Percentiles rank a stretch among this genome's conserved stretches.
These are phyloP conservation scores for Pythium brachiatum DNA, from an alignment of 352 stramenopile species.

Conservation along the genomic window DNA sequence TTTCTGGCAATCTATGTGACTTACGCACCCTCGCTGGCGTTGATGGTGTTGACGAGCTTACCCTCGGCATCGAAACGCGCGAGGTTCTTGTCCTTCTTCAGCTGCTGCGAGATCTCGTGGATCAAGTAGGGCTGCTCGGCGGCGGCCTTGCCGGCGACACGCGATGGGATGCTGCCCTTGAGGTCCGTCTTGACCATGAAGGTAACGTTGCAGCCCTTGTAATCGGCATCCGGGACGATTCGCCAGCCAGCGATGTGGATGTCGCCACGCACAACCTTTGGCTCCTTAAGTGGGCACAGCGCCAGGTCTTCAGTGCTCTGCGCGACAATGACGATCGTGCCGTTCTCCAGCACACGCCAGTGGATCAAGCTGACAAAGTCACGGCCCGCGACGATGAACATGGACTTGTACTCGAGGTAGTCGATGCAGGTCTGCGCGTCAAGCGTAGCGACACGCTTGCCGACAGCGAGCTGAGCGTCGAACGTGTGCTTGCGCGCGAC, in stretches of 20 bases:
- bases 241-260: slow-evolving; percentile 63
- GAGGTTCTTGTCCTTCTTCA: slow-evolving; percentile 54
- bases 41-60: slow-evolving; percentile 26
- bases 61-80: slow-evolving; percentile 29
- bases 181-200: slow-evolving; percentile 75
- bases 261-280: slow-evolving; percentile 63
- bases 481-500: slow-evolving; percentile 42
- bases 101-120: slow-evolving; percentile 43
- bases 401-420: slow-evolving; percentile 70
- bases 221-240: slow-evolving; percentile 56
- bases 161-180: slow-evolving; percentile 67
- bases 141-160: slow-evolving; percentile 53
- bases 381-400: slow-evolving; percentile 68
- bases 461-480: slow-evolving; percentile 50
- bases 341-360: slow-evolving; percentile 57
- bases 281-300: slow-evolving; percentile 59
- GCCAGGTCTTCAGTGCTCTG: slow-evolving; percentile 53
- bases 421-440: slow-evolving; percentile 67
- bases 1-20: neutral
- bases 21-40: slow-evolving; percentile 10
- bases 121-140: slow-evolving; percentile 69
- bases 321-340: slow-evolving; percentile 60
- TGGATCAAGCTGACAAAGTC: slow-evolving; percentile 70
- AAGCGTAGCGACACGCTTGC: slow-evolving; percentile 40
- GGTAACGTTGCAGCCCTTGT: slow-evolving; percentile 52